phyloP scores from a whole-genome alignment of 1,139 yeast genomes.

The Candida gigantensis region DNA sequence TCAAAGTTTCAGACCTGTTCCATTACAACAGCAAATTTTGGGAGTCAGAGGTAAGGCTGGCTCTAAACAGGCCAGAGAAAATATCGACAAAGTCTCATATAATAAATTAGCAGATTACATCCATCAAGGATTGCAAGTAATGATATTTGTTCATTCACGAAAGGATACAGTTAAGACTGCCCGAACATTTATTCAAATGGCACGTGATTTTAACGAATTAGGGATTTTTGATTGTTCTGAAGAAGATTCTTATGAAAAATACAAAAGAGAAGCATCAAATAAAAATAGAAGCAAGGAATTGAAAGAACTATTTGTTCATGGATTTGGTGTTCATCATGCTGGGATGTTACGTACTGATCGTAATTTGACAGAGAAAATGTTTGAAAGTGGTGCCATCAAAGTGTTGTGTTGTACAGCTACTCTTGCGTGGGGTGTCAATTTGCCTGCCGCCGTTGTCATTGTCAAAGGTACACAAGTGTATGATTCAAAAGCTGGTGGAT shows the following conservation, averaged over 20 bases:
- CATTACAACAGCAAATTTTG: conserved; percentile 80
- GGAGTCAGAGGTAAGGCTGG: conserved; percentile 88
- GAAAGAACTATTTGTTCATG: conserved; percentile 75
- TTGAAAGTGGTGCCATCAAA: conserved; percentile 79
- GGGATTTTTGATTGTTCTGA: conserved; percentile 64
- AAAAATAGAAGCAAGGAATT: conserved; percentile 79
- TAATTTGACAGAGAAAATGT: conserved; percentile 85
- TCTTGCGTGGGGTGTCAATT: conserved; percentile 98
- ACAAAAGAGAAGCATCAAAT: conserved; percentile 61
- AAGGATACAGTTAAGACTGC: conserved; percentile 90
- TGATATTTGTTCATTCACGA: conserved; percentile 96
- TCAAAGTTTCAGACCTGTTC: conserved; percentile 91
- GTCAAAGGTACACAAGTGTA: conserved; percentile 96
- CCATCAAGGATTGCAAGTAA: conserved; percentile 78
- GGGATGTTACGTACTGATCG: conserved; percentile 94
- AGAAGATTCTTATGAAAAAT: conserved; percentile 45
- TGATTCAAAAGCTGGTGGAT: conserved; percentile 94
- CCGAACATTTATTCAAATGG: conserved; percentile 67
- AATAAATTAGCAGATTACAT: conserved; percentile 73
- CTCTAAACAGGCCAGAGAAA: conserved; percentile 67
- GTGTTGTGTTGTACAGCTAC: conserved; percentile 97
- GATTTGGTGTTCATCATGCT: conserved; percentile 96
- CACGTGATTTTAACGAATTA: conserved; percentile 58
- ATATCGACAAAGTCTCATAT: conserved; percentile 74
- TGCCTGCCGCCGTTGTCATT: conserved; percentile 97